These are phyloP conservation scores for Bretziella fagacearum DNA, from an alignment of 2,329 filamentous ascomycete species.

Conservation along the genomic window DNA sequence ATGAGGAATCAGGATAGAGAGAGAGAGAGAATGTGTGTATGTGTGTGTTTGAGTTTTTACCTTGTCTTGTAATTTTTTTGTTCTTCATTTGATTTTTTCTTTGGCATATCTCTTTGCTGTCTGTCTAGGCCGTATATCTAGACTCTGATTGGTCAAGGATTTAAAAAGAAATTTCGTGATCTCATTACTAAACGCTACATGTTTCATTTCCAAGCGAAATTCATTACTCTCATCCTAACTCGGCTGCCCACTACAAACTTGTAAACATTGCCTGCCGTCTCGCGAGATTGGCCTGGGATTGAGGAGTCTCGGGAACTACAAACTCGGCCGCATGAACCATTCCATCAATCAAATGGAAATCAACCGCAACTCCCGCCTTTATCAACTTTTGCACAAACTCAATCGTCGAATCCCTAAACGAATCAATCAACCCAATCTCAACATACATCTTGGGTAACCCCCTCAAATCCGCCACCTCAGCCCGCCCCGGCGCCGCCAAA, in stretches of 20 bases:
- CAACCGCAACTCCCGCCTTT: constrained; percentile 22
- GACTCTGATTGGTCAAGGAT: too few relatives aligned
- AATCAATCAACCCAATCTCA: constrained; percentile 24
- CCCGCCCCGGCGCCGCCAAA: constrained; percentile 18
- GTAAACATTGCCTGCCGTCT: background rate
- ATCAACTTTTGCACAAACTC: constrained; percentile 21
- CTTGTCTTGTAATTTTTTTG: background rate
- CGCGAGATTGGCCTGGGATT: background rate
- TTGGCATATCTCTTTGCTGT: too few relatives aligned
- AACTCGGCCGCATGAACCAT: constrained; percentile 21
- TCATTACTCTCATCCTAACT: too few relatives aligned
- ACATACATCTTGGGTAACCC: constrained; percentile 24
- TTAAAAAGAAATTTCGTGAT: too few relatives aligned
- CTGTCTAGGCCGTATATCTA: too few relatives aligned
- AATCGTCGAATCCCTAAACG: constrained; percentile 23
- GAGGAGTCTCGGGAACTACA: constrained; percentile 4
- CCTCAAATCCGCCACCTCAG: constrained; percentile 15
- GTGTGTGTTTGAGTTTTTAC: background rate
- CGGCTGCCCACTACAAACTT: too few relatives aligned
- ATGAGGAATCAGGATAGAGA: too few relatives aligned
- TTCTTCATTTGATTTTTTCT: too few relatives aligned
- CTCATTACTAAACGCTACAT: too few relatives aligned
- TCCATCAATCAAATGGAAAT: constrained; percentile 26
- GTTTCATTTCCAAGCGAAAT: too few relatives aligned
- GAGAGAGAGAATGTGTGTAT: too few relatives aligned